Evolutionary conservation across 2,329 filamentous ascomycete genomes (phyloP).

Genomic region (Aspergillus pseudoterreus): DNA sequence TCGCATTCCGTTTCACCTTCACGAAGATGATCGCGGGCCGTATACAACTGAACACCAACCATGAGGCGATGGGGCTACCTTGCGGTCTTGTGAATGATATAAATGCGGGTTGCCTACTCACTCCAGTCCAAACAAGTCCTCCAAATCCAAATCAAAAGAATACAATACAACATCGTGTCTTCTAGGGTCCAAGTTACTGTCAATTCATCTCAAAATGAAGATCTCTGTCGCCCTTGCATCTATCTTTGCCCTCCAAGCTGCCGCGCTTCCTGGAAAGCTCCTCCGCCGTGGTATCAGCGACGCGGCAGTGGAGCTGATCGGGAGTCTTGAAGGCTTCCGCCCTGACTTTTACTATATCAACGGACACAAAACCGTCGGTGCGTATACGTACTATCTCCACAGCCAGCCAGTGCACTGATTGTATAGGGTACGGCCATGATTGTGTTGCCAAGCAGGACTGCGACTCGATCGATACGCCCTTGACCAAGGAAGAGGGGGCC

Average conservation of each 20-base stretch:
- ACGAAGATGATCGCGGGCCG: no score
- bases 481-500: slow-evolving; percentile 1
- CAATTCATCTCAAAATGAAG: slow-evolving; percentile 3
- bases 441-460: slow-evolving; percentile 6
- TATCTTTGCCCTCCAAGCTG: background rate
- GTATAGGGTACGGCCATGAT: slow-evolving; percentile 2
- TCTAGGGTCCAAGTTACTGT: background rate
- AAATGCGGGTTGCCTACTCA: no score
- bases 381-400: background rate
- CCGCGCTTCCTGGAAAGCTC: background rate
- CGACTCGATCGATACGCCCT: background rate
- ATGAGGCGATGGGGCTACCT: no score
- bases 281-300: slow-evolving; percentile 1
- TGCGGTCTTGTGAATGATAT: no score
- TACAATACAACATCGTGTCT: background rate
- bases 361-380: slow-evolving; percentile 7
- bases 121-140: background rate
- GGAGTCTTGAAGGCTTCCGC: slow-evolving; percentile 1
- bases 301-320: slow-evolving; percentile 1
- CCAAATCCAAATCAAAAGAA: background rate
- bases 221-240: background rate
- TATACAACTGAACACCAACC: no score
- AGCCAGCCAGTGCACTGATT: background rate
- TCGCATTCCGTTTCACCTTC: no score
- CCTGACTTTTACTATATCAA: slow-evolving; percentile 2